Evolutionary conservation across 306 rosid genomes (phyloP).

Genomic region (Abrus precatorius): DNA sequence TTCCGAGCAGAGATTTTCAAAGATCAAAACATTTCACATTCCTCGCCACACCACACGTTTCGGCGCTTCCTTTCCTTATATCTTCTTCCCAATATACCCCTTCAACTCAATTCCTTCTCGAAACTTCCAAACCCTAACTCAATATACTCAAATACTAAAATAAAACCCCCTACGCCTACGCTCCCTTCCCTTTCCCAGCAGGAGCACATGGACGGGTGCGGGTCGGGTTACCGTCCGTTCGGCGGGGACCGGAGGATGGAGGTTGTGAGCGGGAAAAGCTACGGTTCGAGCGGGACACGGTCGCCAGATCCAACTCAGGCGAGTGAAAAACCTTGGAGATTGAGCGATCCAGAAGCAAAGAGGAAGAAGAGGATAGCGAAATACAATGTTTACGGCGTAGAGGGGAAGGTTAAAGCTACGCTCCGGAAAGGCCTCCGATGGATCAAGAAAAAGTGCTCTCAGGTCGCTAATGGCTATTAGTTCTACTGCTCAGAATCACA

Average conservation of each 20-base stretch:
- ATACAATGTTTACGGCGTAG: slow-evolving; percentile 68
- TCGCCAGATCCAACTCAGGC: slow-evolving; percentile 33
- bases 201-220: slow-evolving; percentile 53
- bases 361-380: slow-evolving; percentile 72
- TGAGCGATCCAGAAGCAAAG: slow-evolving; percentile 63
- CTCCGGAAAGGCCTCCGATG: slow-evolving; percentile 67
- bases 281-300: slow-evolving; percentile 44
- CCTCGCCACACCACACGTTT: slow-evolving; percentile 18
- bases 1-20: slow-evolving; percentile 28
- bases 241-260: slow-evolving; percentile 48
- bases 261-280: slow-evolving; percentile 71
- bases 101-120: neutral
- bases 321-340: slow-evolving; percentile 59
- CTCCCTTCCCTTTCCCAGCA: neutral
- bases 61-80: neutral
- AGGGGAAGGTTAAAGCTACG: slow-evolving; percentile 72
- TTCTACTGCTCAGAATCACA: too few species aligned
- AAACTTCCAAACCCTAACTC: slow-evolving; percentile 36
- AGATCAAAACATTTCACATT: slow-evolving; percentile 28
- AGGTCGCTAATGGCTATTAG: slow-evolving; percentile 61
- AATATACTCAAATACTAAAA: neutral
- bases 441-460: slow-evolving; percentile 75
- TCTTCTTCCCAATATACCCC: slow-evolving; percentile 48
- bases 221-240: slow-evolving; percentile 34
- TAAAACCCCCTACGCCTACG: neutral